Evolutionary conservation across 495 filamentous ascomycete genomes (phyloP).

Genomic region (Oidiodendron maius): DNA sequence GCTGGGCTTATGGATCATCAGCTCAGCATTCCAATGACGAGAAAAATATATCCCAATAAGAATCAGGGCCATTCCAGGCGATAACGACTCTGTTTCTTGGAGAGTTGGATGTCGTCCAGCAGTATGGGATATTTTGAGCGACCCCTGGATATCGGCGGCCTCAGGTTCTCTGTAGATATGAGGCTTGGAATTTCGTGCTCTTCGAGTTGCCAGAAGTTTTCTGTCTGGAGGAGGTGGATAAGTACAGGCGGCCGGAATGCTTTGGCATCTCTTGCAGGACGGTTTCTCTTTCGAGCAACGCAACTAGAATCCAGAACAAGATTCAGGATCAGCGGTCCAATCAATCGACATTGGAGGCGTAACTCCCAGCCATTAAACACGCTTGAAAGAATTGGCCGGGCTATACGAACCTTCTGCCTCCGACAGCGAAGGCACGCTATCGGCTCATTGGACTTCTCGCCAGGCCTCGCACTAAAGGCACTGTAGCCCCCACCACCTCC

Average conservation of each 20-base stretch:
- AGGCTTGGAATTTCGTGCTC: not conserved
- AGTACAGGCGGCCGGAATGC: not conserved
- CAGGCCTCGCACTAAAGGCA: too few species aligned
- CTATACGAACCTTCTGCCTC: conserved; percentile 1
- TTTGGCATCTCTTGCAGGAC: not conserved
- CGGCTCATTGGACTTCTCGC: too few species aligned
- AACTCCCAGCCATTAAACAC: not conserved
- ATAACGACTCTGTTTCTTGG: not conserved
- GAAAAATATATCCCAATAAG: not conserved
- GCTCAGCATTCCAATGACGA: not conserved
- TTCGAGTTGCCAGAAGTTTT: not conserved
- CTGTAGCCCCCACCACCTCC: too few species aligned
- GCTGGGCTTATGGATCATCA: not conserved
- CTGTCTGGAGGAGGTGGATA: conserved; percentile 1
- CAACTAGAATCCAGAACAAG: conserved; percentile 1
- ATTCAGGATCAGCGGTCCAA: too few species aligned
- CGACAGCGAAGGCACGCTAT: conserved; percentile 5
- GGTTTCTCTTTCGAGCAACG: conserved; percentile 1
- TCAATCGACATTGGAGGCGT: too few species aligned
- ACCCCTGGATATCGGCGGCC: not conserved
- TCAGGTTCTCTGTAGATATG: not conserved
- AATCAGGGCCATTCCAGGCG: not conserved
- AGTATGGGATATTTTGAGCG: not conserved
- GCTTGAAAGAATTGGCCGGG: not conserved
- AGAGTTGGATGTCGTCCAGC: not conserved